Conservation (phyloP, 495 filamentous ascomycete species). For the Penicillium macrosclerotiorum region DNA sequence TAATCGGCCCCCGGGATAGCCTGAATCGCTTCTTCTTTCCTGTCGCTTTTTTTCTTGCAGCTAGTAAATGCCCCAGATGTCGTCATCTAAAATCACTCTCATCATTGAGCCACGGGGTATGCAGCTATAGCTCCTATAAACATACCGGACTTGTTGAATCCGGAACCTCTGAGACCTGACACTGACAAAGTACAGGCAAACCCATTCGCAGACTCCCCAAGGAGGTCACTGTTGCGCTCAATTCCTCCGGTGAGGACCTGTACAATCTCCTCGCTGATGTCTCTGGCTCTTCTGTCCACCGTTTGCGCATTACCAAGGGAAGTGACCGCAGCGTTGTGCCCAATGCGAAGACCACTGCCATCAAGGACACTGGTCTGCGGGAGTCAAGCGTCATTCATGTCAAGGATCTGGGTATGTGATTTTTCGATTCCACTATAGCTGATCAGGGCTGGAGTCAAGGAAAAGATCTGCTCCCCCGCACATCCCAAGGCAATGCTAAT, state of each 20-base stretch:
- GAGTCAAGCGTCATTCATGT: slow-evolving; percentile 74
- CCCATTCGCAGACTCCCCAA: slow-evolving; percentile 71
- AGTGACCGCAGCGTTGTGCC: slow-evolving; percentile 67
- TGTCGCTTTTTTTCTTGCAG: background rate
- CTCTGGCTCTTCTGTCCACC: slow-evolving; percentile 56
- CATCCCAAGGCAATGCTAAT: slow-evolving; percentile 7
- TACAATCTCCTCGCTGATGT: slow-evolving; percentile 54
- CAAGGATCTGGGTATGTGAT: slow-evolving; percentile 86
- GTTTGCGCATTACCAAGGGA: slow-evolving; percentile 67
- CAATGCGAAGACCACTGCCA: slow-evolving; percentile 62
- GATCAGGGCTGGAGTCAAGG: no score
- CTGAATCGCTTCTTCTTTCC: background rate
- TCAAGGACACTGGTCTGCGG: slow-evolving; percentile 62
- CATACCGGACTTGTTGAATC: background rate
- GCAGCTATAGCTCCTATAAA: slow-evolving; percentile 8
- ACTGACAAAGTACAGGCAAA: slow-evolving; percentile 42
- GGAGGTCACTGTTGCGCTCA: slow-evolving; percentile 57
- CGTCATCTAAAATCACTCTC: slow-evolving; percentile 38
- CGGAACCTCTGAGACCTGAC: background rate
- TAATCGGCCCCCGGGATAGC: slow-evolving; percentile 4
- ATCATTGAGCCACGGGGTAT: slow-evolving; percentile 42
- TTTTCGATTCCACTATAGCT: no score
- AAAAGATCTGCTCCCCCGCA: background rate
- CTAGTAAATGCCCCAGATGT: slow-evolving; percentile 9
- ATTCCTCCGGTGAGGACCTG: slow-evolving; percentile 62